phyloP scores from a whole-genome alignment of 192 early-diverging fungal species.

The Linnemannia exigua region DNA sequence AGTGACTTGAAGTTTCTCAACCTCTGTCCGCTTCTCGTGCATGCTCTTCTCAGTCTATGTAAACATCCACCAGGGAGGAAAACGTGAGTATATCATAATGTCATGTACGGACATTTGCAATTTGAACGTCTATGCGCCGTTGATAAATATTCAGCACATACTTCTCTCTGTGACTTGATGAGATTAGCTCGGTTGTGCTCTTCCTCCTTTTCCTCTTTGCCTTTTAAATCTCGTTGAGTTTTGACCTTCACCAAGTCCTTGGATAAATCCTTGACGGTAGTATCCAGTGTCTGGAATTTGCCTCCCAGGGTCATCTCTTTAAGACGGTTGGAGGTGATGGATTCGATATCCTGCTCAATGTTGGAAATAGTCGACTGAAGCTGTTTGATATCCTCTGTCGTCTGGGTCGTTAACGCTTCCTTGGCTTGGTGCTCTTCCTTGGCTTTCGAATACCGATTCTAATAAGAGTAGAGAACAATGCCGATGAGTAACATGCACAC shows the following conservation, averaged over 20 bases:
- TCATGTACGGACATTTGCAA: background rate
- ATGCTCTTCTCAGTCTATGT: conserved; percentile 62
- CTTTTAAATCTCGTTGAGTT: conserved; percentile 89
- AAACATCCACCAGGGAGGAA: background rate
- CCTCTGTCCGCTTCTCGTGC: conserved; percentile 55
- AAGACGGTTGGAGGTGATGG: conserved; percentile 36
- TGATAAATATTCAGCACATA: conserved; percentile 14
- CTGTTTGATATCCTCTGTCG: conserved; percentile 59
- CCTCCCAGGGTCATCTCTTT: conserved; percentile 72
- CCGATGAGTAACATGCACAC: background rate
- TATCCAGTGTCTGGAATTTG: conserved; percentile 81
- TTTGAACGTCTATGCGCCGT: background rate
- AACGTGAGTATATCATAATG: background rate
- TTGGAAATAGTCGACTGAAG: conserved; percentile 75
- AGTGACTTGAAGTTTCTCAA: conserved; percentile 50
- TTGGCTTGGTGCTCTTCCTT: conserved; percentile 56
- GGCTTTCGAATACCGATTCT: conserved; percentile 46
- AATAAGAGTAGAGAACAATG: background rate
- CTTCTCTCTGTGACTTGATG: conserved; percentile 58
- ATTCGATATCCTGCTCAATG: conserved; percentile 68
- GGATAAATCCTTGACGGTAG: conserved; percentile 76
- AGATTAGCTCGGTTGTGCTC: conserved; percentile 59
- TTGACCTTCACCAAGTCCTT: conserved; percentile 87
- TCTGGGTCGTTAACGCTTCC: conserved; percentile 35
- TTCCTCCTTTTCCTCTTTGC: conserved; percentile 85